Conservation (phyloP, 306 rosid genomes). For the Canavalia ensiformis region DNA sequence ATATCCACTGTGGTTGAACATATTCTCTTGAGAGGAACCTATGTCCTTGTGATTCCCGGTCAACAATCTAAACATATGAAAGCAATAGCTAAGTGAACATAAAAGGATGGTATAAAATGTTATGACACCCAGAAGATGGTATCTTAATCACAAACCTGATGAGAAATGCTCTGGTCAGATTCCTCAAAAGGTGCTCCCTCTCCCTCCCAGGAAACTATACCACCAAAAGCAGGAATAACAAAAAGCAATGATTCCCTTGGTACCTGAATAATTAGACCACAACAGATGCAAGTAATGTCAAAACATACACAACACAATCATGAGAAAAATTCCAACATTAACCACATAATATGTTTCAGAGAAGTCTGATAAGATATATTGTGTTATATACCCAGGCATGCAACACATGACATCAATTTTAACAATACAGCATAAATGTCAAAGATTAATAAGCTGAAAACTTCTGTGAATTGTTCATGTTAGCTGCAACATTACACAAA, state of each 20-base stretch:
- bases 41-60: constrained; percentile 79
- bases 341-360: background rate
- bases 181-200: constrained; percentile 85
- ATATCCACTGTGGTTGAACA: constrained; percentile 97
- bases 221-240: constrained; percentile 94
- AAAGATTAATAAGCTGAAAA: background rate
- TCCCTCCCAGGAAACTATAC: constrained; percentile 94
- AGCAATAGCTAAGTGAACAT: constrained; percentile 42
- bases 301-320: background rate
- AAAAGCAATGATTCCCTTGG: constrained; percentile 91
- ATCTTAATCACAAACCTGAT: constrained; percentile 68
- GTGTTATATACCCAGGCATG: constrained; percentile 12
- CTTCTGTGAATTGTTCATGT: background rate
- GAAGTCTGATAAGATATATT: background rate
- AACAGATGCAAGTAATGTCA: constrained; percentile 13
- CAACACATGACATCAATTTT: background rate
- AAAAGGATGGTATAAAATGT: constrained; percentile 1
- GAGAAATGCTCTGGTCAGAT: constrained; percentile 77
- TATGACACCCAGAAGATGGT: constrained; percentile 3
- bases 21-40: constrained; percentile 80
- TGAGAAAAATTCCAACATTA: background rate
- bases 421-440: background rate
- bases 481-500: constrained; percentile 2
- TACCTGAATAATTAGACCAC: constrained; percentile 63
- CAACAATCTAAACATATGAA: constrained; percentile 73